A percentile compares a stretch with the other conserved stretches of the same genome.
phyloP scores from a whole-genome alignment of 2,329 filamentous ascomycete species.

The Clonostachys solani region DNA sequence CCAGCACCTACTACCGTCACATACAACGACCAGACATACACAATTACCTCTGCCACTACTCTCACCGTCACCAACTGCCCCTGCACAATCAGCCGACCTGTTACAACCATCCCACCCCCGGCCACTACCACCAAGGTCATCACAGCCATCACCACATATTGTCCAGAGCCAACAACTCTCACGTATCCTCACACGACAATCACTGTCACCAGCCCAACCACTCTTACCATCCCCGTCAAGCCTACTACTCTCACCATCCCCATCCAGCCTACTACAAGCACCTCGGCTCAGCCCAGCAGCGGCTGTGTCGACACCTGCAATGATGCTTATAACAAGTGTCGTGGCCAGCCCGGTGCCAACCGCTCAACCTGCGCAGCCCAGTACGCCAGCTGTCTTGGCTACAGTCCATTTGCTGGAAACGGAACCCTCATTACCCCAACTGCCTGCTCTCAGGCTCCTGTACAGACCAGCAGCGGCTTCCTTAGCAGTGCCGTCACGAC shows the following conservation, averaged over 20 bases:
- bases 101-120: too few species aligned
- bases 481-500: conserved; percentile 30
- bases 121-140: too few species aligned
- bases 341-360: conserved; percentile 9
- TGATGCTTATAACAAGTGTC: conserved; percentile 8
- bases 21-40: conserved; percentile 45
- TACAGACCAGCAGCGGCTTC: background rate
- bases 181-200: too few species aligned
- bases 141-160: too few species aligned
- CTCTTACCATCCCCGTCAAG: too few species aligned
- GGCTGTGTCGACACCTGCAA: too few species aligned
- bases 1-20: conserved; percentile 44
- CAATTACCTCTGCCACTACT: conserved; percentile 47
- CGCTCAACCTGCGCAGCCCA: conserved; percentile 12
- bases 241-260: too few species aligned
- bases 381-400: conserved; percentile 9
- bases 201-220: too few species aligned
- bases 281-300: too few species aligned
- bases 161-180: too few species aligned
- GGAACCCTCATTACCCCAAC: conserved; percentile 1
- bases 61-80: conserved; percentile 52
- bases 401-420: background rate
- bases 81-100: conserved; percentile 28
- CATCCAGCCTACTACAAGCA: too few species aligned
- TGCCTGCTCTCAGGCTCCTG: conserved; percentile 1